Evolutionary conservation across 2,329 filamentous ascomycete genomes (phyloP).

Genomic region (Purpureocillium takamizusanense): DNA sequence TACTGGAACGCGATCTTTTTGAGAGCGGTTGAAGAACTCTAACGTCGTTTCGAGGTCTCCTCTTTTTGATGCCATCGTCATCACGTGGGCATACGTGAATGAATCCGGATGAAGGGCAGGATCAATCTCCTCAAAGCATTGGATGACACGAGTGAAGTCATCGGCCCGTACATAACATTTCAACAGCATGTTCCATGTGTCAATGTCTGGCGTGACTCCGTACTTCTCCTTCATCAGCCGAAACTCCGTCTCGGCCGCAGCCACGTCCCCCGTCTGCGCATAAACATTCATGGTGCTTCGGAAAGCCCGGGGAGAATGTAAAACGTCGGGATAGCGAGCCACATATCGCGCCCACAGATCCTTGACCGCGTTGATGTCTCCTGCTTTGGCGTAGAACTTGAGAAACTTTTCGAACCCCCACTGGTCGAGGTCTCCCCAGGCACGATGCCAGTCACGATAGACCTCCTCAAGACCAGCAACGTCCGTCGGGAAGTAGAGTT

Average conservation of each 20-base stretch:
- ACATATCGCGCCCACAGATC: constrained; percentile 36
- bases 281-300: constrained; percentile 62
- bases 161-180: constrained; percentile 58
- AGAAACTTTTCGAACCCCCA: constrained; percentile 40
- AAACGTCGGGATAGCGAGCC: constrained; percentile 22
- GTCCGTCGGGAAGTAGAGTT: constrained; percentile 27
- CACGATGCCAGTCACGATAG: constrained; percentile 38
- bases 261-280: constrained; percentile 57
- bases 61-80: constrained; percentile 59
- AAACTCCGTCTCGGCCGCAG: constrained; percentile 52
- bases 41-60: constrained; percentile 67
- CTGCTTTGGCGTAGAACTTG: constrained; percentile 36
- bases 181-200: constrained; percentile 70
- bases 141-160: constrained; percentile 57
- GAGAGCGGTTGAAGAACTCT: constrained; percentile 55
- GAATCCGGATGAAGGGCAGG: constrained; percentile 43
- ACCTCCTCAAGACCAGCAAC: constrained; percentile 34
- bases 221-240: constrained; percentile 48
- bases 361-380: constrained; percentile 36
- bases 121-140: constrained; percentile 53
- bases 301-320: constrained; percentile 29
- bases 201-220: constrained; percentile 43
- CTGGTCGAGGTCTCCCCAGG: constrained; percentile 28
- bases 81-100: constrained; percentile 62
- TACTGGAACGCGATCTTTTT: constrained; percentile 38